Evolutionary conservation across 208 protist genomes (phyloP), one percentile per base, ranked within the genome.

Genomic region (Tritrichomonas musculus): DNA sequence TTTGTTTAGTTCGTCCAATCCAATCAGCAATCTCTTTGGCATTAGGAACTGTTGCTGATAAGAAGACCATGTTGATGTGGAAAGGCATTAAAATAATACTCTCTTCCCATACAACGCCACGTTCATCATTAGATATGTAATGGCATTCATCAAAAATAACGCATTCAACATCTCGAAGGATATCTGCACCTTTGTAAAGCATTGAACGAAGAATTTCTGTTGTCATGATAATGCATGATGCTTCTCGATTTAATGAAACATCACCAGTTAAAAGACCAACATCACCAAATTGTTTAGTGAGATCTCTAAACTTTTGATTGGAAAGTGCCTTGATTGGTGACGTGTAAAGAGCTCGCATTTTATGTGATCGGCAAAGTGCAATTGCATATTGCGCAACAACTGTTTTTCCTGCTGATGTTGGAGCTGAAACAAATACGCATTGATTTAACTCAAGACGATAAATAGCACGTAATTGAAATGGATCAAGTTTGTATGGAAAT

Each of bases 31-130:
- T 75, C 27, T 93, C 88, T 44, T 41, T 93, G 9, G 88, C 88
- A 47, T 93, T 93, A 30, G 88, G 64, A 27, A 93, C 53, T 33
- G 88, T 93, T 47, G 88, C 88, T 4, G 98, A 99, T 33, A 99
- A 97, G 94, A 99, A 99, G n/a, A 99, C 98, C 94, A 99, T 99
- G 93, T 98, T 96, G 55, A 99, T 98, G 49, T 64, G 97, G 66
- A 98, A 96, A 3, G 98, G 98, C 13, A 99, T 95, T 17, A 99
- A 94, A 95, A 99, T 99, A 93, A 99, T 99, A 53, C 98, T 99
- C 95, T 99, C 99, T 95, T 99, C 99, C 99, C 99, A 99, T 2
- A 99, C 99, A 0, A 99, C 98, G 93, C 99, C 99, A 75, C 99
- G 97, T 93, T 97, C 96, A 53, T 73, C 82, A 66, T 93, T 98